A percentile compares a stretch with the other conserved stretches of the same genome.
Evolutionary conservation across 768 basidiomycete species (phyloP).

Genomic region (Leucocoprinus leucothites): DNA sequence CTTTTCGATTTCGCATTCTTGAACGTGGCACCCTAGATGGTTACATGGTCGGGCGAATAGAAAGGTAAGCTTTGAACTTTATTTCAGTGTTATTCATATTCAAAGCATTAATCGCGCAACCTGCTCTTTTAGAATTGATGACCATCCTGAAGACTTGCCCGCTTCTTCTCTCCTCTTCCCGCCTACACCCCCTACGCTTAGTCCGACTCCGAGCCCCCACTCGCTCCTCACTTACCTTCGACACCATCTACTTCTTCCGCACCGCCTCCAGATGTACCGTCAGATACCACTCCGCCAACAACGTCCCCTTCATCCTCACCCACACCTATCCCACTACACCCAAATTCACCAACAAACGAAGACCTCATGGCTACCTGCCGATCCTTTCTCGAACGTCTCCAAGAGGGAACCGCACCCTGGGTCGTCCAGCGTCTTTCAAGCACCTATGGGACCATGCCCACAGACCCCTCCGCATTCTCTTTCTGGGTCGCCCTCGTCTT

Average conservation of each 20-base stretch:
- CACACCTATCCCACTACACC: constrained; percentile 11
- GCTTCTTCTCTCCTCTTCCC: constrained; percentile 22
- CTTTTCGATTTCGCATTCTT: constrained; percentile 79
- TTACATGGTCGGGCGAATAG: constrained; percentile 82
- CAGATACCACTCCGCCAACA: constrained; percentile 12
- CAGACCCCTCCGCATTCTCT: constrained; percentile 67
- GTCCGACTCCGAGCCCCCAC: not conserved
- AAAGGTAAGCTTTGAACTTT: constrained; percentile 38
- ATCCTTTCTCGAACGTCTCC: constrained; percentile 41
- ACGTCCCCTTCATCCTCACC: not conserved
- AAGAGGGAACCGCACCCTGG: constrained; percentile 84
- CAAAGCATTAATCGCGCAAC: constrained; percentile 6
- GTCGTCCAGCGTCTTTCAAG: constrained; percentile 82
- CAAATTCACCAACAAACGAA: constrained; percentile 48
- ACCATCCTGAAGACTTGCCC: constrained; percentile 34
- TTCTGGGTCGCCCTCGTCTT: constrained; percentile 92
- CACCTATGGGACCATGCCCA: constrained; percentile 76
- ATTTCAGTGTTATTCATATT: constrained; percentile 9
- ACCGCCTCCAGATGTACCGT: not conserved
- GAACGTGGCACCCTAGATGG: constrained; percentile 86
- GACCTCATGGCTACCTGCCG: constrained; percentile 49
- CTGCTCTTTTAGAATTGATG: constrained; percentile 26
- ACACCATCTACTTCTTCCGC: constrained; percentile 1
- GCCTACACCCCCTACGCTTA: not conserved
- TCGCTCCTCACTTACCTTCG: not conserved